Base-by-base conservation (phyloP, 2,329 filamentous ascomycete species). In the Aureobasidium musti region DNA sequence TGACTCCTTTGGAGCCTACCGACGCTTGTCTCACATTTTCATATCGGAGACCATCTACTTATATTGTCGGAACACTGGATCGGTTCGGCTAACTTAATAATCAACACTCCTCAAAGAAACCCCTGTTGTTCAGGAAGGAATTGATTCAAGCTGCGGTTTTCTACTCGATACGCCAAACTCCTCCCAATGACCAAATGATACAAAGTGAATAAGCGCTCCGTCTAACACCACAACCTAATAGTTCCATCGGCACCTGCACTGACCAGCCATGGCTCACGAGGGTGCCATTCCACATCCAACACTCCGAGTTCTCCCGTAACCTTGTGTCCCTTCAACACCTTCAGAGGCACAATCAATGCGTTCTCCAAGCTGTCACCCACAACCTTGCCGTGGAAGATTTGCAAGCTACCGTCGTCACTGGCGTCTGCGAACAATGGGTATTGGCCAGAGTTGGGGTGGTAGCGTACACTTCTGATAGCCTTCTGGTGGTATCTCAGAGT, bases 371-470 rank as follows among this genome's bases (percentile, higher is more conserved):
- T 83, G 77, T 99, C 95, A 68, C 89, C 92, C 35, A 96, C 92
- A 33, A 98, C 94, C 79, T 94, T 96, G 66, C 92, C 94, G 77
- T 98, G 94, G 86, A 98, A 98, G 64, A 99, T 91, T 78, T 99
- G 95, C 71, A 98, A 81, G 23, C 89, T 92, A 33, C 95, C 95
- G 77, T 99, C 95, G 76, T 99, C 96, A 77, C 91, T 95, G 23
- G 92, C 92, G 76, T 98, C 94, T 0, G 93, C 95, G 74, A 99
- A 98, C 41, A 99, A 83, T 21, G 95, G 93, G 69, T 88, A 86
- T 10, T 83, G 83, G 68, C 88, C 87, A 17, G 66, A 63, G 3
- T 68, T 72, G 67, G 88, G 88, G 79, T 99, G 96, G 79, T 91
- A 99, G 72, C 87, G 89, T 65, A 97, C 95, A 14, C 89, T 87